Base-by-base conservation (phyloP, 1,284 basidiomycete genomes). In the Taiwanofungus camphoratus region DNA sequence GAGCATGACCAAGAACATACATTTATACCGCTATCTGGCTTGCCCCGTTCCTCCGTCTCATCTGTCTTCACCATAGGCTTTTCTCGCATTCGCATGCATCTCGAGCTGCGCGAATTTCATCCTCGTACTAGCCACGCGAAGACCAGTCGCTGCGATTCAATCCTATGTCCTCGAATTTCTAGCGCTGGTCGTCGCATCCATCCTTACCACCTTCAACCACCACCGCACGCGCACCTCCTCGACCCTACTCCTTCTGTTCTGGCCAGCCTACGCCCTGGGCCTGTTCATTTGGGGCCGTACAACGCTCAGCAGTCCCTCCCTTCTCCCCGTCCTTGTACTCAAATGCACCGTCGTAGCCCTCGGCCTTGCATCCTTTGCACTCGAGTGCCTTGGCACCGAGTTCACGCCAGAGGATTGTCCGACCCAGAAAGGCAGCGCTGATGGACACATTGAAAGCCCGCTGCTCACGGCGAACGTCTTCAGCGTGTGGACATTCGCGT, bases 381-480 rank as follows among this genome's bases (percentile, higher is more conserved):
- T 92, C 12, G 92, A 96, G 61, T 80, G 77, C 45, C 57, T 81
- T 19, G 82, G 87, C 0, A 82, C 90, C 0, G 87, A 90, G 49
- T 66, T 68, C 46, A 68, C 63, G 21, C 52, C 56, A 13, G 64
- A 65, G 36, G 60, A 60, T 22, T 58, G 66, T 20, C 63, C 63
- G 12, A 16, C 23, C 5, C 26, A 33, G 11, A 66, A 69, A 5
- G 39, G 44, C n/a, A 22, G 44, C 19, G 45, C 44, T 18, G 71
- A 75, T 44, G 71, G 71, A 6, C 67, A 70, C 39, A 57, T 66
- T 21, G 88, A 92, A 59, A 87, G 72, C 57, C 93, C 92, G 0
- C 65, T 86, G 1, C 59, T 86, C 16, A 83, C 78, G 0, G 91
- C 94, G 24, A 96, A 95, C 63, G 73, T 95, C 37, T 97, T 82